Evolutionary conservation across 1,139 yeast species (phyloP).

Genomic region (Diutina rugosa): DNA sequence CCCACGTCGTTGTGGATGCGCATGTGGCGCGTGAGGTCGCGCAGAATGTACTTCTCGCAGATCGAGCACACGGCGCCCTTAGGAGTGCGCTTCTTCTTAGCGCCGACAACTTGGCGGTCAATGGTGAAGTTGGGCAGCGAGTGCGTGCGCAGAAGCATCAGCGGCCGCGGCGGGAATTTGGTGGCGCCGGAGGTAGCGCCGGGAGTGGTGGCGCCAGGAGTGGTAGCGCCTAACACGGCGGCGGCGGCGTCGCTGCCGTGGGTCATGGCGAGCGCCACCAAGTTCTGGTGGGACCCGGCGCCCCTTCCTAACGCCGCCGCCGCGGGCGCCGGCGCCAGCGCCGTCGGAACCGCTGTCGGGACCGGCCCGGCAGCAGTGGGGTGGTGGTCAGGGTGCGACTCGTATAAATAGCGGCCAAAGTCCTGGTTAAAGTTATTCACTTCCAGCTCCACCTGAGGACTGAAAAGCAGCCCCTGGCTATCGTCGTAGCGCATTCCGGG

Average conservation of each 20-base stretch:
- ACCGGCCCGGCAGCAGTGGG: not conserved
- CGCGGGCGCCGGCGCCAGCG: not conserved
- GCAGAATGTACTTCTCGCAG: conserved; percentile 29
- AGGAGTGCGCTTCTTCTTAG: conserved; percentile 18
- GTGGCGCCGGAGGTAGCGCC: not conserved
- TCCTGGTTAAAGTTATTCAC: not conserved
- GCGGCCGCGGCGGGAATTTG: not conserved
- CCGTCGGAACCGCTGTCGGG: not conserved
- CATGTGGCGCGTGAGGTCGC: conserved; percentile 33
- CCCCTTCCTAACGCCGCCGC: not conserved
- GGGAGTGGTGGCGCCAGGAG: not conserved
- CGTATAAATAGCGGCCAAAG: not conserved
- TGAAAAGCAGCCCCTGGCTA: not conserved
- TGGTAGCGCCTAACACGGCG: not conserved
- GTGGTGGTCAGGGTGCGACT: not conserved
- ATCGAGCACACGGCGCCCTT: conserved; percentile 29
- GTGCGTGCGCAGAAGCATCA: not conserved
- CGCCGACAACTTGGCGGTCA: not conserved
- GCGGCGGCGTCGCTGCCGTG: not conserved
- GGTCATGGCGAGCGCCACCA: not conserved
- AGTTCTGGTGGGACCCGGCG: not conserved
- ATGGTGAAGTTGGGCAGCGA: not conserved
- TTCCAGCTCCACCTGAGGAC: not conserved
- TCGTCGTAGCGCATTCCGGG: conserved; percentile 2
- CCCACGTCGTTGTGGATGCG: conserved; percentile 36